Percentiles rank a stretch among this genome's conserved stretches.
Conservation (phyloP, 2,329 filamentous ascomycete species). For the Fusarium anguioides region DNA sequence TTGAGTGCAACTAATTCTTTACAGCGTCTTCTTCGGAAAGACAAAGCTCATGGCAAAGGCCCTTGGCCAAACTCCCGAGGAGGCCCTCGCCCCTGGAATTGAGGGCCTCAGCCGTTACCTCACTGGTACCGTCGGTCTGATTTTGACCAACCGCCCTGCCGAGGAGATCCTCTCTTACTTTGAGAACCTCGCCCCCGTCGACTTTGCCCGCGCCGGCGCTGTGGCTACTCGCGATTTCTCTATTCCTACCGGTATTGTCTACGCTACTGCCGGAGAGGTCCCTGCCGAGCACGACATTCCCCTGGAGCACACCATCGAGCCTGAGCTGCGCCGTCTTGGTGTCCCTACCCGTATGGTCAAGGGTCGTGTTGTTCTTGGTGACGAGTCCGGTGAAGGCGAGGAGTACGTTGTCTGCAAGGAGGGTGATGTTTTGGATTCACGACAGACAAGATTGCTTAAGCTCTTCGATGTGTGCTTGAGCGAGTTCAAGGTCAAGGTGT, state of each 20-base stretch:
- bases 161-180: constrained; percentile 78
- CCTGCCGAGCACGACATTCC: constrained; percentile 84
- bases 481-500: constrained; percentile 85
- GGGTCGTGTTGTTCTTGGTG: constrained; percentile 82
- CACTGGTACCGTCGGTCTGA: constrained; percentile 84
- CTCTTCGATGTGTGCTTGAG: constrained; percentile 90
- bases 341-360: constrained; percentile 90
- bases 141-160: constrained; percentile 85
- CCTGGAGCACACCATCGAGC: constrained; percentile 88
- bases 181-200: constrained; percentile 75
- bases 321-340: constrained; percentile 86
- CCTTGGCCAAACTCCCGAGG: constrained; percentile 80
- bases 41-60: constrained; percentile 99
- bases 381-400: constrained; percentile 63
- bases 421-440: constrained; percentile 85
- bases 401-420: constrained; percentile 85
- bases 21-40: constrained; percentile 96
- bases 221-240: constrained; percentile 78
- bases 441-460: constrained; percentile 94
- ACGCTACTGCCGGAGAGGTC: constrained; percentile 83
- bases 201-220: constrained; percentile 91
- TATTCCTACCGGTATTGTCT: constrained; percentile 85
- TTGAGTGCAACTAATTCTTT: constrained; percentile 8
- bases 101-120: constrained; percentile 76
- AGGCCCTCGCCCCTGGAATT: constrained; percentile 84